Evolutionary conservation across 2,329 filamentous ascomycete species (phyloP), one percentile per base, ranked within the genome.

Genomic region (Coniochaeta sp.): DNA sequence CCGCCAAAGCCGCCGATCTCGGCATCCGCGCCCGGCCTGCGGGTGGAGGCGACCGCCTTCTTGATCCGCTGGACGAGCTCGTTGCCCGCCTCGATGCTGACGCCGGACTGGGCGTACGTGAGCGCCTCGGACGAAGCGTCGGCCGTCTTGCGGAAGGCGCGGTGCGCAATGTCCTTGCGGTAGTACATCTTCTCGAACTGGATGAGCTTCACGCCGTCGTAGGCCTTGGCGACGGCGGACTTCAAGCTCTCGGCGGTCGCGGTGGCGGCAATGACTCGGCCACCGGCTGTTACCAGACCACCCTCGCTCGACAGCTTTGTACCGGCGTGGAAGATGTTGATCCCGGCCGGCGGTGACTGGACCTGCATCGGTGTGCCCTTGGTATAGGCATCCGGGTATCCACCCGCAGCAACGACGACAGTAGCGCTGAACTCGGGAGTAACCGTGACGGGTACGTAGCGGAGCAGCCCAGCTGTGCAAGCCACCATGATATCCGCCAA

Each of bases 1-100:
- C 95, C 95, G 57, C 95, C 95, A 68, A 99, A 99, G 2, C 95
- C 95, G 62, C 95, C 95, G 68, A 99, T 97, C 70, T 93, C 86
- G 60, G 93, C 93, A 72, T 96, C 91, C 1, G 95, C 91, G 54
- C 95, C 95, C 16, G 92, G 86, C 19, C 93, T 86, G 68, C 84
- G 85, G 26, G 95, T 99, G 52, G 90, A 89, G 31, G 86, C 84
- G n/a, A 98, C 93, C 6, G 89, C 90, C 64, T 86, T 83, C 77
- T 96, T 97, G 81, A 99, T 99, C 66, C 88, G 87, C 71, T 93
- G 85, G 54, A 99, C 93, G 54, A 99, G 89, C 64, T 90, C 85
- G 72, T 99, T 99, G 28, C 95, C 95, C 7, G 91, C 90, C 65
- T 96, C 91, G 64, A 99, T 96, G 67, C 90, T 95, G 24, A 99